Conservation (phyloP, 495 filamentous ascomycete species). For the Xylaria venustula region DNA sequence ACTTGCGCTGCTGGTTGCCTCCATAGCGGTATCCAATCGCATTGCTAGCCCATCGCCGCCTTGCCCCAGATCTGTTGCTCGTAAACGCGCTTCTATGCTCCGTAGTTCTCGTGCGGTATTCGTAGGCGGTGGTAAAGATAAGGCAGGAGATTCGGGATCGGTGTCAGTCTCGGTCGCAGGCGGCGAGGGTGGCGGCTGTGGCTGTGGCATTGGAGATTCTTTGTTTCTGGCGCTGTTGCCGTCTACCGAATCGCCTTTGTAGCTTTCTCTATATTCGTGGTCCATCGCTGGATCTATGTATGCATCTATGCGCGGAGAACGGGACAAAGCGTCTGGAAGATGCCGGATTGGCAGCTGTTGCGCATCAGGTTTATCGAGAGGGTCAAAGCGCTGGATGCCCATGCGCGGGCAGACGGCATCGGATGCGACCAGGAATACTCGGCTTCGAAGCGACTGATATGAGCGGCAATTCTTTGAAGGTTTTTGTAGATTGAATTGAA, state of each 20-base stretch:
- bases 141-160: conserved; percentile 1
- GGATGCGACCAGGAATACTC: no score
- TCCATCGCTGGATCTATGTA: conserved; percentile 2
- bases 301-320: not conserved
- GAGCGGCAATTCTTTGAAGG: no score
- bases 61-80: not conserved
- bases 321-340: not conserved
- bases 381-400: no score
- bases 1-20: not conserved
- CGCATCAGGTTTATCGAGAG: no score
- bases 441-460: no score
- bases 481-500: no score
- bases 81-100: not conserved
- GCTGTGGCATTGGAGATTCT: conserved; percentile 6
- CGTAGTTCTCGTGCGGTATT: not conserved
- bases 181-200: conserved; percentile 11
- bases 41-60: not conserved
- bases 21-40: conserved; percentile 1
- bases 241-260: not conserved
- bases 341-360: no score
- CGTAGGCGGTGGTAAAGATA: not conserved
- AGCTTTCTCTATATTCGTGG: not conserved
- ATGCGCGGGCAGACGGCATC: no score
- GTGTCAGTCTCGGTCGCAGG: conserved; percentile 13
- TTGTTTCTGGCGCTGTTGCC: not conserved